Evolutionary conservation across 768 basidiomycete species (phyloP).

Genomic region (Polyporus arcularius): DNA sequence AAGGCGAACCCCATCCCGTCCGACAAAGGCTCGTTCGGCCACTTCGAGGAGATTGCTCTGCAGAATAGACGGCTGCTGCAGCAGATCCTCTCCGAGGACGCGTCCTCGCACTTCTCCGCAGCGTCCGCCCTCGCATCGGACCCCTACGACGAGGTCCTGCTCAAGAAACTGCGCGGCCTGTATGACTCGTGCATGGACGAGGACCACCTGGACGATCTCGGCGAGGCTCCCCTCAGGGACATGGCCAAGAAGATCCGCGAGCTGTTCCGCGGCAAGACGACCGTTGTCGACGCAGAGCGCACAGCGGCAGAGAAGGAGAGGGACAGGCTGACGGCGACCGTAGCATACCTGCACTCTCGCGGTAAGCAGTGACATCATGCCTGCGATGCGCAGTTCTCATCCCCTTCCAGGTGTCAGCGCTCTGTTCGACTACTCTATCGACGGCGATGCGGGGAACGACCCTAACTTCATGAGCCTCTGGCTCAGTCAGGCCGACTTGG

Average conservation of each 20-base stretch:
- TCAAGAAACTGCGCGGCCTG: conserved; percentile 66
- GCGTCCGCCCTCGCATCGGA: conserved; percentile 19
- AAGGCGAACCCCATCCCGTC: conserved; percentile 81
- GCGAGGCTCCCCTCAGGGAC: conserved; percentile 66
- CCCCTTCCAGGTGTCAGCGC: conserved; percentile 62
- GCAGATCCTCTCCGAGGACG: conserved; percentile 59
- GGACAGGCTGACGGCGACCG: conserved; percentile 74
- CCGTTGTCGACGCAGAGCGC: conserved; percentile 32
- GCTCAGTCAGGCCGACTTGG: conserved; percentile 80
- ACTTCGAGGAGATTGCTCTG: conserved; percentile 70
- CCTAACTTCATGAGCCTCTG: conserved; percentile 85
- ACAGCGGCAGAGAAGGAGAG: conserved; percentile 32
- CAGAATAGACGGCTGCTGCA: conserved; percentile 80
- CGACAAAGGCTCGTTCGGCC: conserved; percentile 72
- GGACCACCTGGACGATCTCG: conserved; percentile 69
- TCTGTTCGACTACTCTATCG: conserved; percentile 79
- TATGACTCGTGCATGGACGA: conserved; percentile 86
- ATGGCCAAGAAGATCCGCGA: conserved; percentile 62
- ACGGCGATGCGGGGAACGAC: conserved; percentile 85
- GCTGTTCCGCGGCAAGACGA: conserved; percentile 58
- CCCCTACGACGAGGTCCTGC: conserved; percentile 54
- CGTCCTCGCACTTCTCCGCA: conserved; percentile 35
- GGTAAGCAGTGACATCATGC: conserved; percentile 45
- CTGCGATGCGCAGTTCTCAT: neutral
- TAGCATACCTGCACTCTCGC: conserved; percentile 86